Percentiles rank a stretch among this genome's conserved stretches.
Conservation (phyloP, 2,329 filamentous ascomycete species). For the Fusarium protoensiforme region DNA sequence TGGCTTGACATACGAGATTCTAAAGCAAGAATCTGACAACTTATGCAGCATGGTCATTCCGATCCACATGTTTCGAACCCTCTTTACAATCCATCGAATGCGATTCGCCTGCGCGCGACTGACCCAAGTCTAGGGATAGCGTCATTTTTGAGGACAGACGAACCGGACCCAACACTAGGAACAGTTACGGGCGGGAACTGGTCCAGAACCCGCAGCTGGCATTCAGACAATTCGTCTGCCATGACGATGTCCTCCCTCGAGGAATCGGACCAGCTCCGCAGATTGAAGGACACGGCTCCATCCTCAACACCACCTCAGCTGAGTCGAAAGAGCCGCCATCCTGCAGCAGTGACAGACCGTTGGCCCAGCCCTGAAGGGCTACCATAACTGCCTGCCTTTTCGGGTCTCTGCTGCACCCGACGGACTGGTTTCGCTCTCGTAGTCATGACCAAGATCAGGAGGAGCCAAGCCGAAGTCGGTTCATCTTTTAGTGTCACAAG, state of each 20-base stretch:
- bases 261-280: slow-evolving; percentile 13
- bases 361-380: neutral
- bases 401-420: slow-evolving; percentile 22
- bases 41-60: neutral
- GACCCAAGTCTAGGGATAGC: neutral
- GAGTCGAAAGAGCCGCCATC: neutral
- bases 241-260: slow-evolving; percentile 9
- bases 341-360: slow-evolving; percentile 8
- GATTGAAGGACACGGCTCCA: slow-evolving; percentile 28
- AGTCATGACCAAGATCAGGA: slow-evolving; percentile 18
- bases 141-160: neutral
- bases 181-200: neutral
- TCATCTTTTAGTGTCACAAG: slow-evolving; percentile 19
- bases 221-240: slow-evolving; percentile 1
- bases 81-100: neutral
- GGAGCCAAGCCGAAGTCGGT: slow-evolving; percentile 26
- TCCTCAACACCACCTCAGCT: slow-evolving; percentile 10
- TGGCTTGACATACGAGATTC: neutral
- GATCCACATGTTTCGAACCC: neutral
- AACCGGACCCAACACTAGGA: neutral
- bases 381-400: slow-evolving; percentile 16
- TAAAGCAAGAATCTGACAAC: neutral
- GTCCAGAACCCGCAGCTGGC: neutral
- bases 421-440: slow-evolving; percentile 24
- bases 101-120: neutral